A percentile compares a stretch with the other conserved stretches of the same genome.
phyloP scores from a whole-genome alignment of 805 yeast species.

The Starmerella apicola region DNA sequence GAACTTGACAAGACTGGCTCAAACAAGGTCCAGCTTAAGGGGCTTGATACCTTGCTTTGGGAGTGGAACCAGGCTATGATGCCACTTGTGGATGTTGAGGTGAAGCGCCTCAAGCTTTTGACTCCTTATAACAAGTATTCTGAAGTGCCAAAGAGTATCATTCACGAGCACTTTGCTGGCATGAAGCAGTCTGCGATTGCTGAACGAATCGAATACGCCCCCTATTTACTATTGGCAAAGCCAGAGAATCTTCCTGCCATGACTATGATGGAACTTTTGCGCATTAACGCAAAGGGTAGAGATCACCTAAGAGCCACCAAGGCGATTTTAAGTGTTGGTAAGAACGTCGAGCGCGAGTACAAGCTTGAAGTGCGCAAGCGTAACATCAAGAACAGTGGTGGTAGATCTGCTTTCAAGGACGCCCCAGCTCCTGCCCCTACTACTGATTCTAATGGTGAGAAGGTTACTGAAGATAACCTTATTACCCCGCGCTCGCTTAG shows the following conservation, averaged over 20 bases:
- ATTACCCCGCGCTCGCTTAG: neutral
- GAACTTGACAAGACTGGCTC: conserved; percentile 33
- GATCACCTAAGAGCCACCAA: conserved; percentile 79
- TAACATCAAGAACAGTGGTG: neutral
- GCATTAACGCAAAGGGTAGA: conserved; percentile 49
- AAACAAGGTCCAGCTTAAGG: conserved; percentile 28
- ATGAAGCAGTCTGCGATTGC: conserved; percentile 11
- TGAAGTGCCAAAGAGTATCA: conserved; percentile 18
- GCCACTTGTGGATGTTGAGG: conserved; percentile 59
- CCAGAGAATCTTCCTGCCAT: conserved; percentile 76
- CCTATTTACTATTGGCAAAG: conserved; percentile 57
- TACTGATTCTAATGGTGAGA: neutral
- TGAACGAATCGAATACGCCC: conserved; percentile 45
- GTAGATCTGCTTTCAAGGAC: neutral
- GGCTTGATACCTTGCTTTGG: conserved; percentile 64
- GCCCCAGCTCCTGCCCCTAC: neutral
- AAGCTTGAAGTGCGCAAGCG: conserved; percentile 21
- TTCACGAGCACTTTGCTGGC: conserved; percentile 11
- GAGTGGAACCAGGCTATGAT: conserved; percentile 69
- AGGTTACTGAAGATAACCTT: neutral
- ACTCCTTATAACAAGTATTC: conserved; percentile 19
- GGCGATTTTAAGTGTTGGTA: conserved; percentile 70
- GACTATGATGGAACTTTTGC: conserved; percentile 69
- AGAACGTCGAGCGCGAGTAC: conserved; percentile 74
- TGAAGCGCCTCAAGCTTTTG: conserved; percentile 40